Evolutionary conservation across 1,284 basidiomycete genomes (phyloP).

Genomic region (Pseudozyma sp.): DNA sequence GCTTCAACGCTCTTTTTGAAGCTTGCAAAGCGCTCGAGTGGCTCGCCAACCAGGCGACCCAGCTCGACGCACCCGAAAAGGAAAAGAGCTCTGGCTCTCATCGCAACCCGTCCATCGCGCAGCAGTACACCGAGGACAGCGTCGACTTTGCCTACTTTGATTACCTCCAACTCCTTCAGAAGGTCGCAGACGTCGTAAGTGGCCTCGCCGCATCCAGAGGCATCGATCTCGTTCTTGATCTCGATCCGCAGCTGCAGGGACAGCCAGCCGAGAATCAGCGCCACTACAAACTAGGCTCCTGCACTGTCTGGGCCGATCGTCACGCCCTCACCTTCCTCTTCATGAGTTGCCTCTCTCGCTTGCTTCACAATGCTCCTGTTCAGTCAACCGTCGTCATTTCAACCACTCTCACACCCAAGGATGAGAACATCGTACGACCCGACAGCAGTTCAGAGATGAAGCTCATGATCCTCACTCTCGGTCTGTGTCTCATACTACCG

Average conservation of each 20-base stretch:
- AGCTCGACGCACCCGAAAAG: slow-evolving; percentile 7
- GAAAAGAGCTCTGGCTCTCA: slow-evolving; percentile 10
- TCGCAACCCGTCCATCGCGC: slow-evolving; percentile 11
- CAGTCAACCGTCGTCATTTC: slow-evolving; percentile 25
- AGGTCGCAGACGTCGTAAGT: slow-evolving; percentile 52
- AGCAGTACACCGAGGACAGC: slow-evolving; percentile 15
- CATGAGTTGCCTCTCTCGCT: slow-evolving; percentile 40
- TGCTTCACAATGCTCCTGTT: slow-evolving; percentile 26
- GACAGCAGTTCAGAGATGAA: slow-evolving; percentile 20
- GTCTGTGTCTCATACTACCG: slow-evolving; percentile 29
- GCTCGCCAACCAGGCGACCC: slow-evolving; percentile 30
- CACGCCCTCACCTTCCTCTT: slow-evolving; percentile 31
- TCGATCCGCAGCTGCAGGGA: slow-evolving; percentile 24
- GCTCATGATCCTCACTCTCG: slow-evolving; percentile 37
- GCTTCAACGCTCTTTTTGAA: slow-evolving; percentile 55
- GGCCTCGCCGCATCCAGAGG: slow-evolving; percentile 50
- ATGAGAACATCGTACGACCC: slow-evolving; percentile 10
- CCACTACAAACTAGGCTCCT: slow-evolving; percentile 37
- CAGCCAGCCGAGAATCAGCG: slow-evolving; percentile 18
- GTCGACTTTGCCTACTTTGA: slow-evolving; percentile 40
- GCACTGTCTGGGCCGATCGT: slow-evolving; percentile 37
- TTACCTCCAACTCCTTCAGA: slow-evolving; percentile 43
- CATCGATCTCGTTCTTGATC: slow-evolving; percentile 52
- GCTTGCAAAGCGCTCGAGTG: slow-evolving; percentile 55
- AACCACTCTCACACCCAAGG: slow-evolving; percentile 23